Conservation (phyloP, 257 asterid genomes). For the Solanum sitiens region DNA sequence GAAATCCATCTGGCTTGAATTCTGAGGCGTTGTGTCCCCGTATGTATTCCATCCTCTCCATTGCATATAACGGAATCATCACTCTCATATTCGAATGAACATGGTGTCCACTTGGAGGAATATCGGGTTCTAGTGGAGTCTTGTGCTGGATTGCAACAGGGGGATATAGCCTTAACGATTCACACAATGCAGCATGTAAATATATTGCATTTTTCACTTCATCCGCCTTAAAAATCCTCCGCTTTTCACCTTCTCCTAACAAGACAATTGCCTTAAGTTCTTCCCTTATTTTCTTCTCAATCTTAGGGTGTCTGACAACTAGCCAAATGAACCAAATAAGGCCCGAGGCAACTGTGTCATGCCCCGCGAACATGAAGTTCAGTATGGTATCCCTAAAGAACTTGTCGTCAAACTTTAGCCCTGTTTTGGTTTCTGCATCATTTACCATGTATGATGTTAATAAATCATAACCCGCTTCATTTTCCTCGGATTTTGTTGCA, state of each 20-base stretch:
- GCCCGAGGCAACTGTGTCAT: not conserved
- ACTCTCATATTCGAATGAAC: slow-evolving; percentile 28
- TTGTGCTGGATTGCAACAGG: slow-evolving; percentile 51
- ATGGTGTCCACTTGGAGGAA: slow-evolving; percentile 35
- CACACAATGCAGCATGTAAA: not conserved
- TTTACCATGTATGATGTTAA: slow-evolving; percentile 20
- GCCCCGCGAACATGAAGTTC: slow-evolving; percentile 14
- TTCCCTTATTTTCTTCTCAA: not conserved
- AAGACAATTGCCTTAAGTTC: not conserved
- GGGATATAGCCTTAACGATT: slow-evolving; percentile 34
- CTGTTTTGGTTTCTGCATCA: not conserved
- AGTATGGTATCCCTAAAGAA: slow-evolving; percentile 40
- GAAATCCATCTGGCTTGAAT: slow-evolving; percentile 53
- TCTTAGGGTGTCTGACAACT: not conserved
- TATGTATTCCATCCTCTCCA: slow-evolving; percentile 34
- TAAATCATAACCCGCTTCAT: slow-evolving; percentile 5
- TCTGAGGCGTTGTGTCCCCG: slow-evolving; percentile 44
- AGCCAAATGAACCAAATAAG: not conserved
- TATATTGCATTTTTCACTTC: not conserved
- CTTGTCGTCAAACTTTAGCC: slow-evolving; percentile 8
- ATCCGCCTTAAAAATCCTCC: not conserved
- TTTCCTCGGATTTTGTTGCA: too few species aligned
- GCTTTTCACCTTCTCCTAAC: not conserved
- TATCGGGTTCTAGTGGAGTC: slow-evolving; percentile 22
- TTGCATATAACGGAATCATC: slow-evolving; percentile 39